phyloP scores from a whole-genome alignment of 129 eudicot genomes.

The Pittosporum tobira region DNA sequence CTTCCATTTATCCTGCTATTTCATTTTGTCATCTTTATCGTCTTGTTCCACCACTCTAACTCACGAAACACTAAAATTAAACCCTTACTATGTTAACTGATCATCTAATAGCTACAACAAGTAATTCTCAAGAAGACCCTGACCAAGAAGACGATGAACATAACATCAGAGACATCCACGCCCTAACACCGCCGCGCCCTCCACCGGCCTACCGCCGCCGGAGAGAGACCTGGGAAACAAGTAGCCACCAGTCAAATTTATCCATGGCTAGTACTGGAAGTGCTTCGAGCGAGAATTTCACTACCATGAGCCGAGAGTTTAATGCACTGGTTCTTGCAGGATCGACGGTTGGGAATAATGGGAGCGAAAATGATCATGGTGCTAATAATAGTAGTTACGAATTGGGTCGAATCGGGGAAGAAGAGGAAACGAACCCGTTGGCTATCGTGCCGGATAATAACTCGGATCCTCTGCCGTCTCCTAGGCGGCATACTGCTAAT shows the following conservation, averaged over 20 bases:
- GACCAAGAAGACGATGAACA: neutral
- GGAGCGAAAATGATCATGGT: constrained; percentile 24
- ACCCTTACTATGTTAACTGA: constrained; percentile 13
- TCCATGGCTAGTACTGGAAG: constrained; percentile 32
- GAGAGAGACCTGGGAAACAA: constrained; percentile 35
- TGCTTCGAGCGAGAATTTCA: constrained; percentile 45
- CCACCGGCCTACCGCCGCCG: constrained; percentile 25
- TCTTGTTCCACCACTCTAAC: neutral
- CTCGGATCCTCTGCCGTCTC: constrained; percentile 30
- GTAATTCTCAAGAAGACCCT: neutral
- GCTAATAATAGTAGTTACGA: constrained; percentile 4
- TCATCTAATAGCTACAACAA: constrained; percentile 13
- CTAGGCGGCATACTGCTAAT: constrained; percentile 10
- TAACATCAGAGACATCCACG: constrained; percentile 10
- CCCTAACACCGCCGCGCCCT: constrained; percentile 4
- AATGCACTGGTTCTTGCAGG: constrained; percentile 53
- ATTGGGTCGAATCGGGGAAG: constrained; percentile 42
- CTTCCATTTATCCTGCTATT: neutral
- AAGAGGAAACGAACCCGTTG: constrained; percentile 43
- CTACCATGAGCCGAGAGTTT: constrained; percentile 78
- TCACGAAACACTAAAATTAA: neutral
- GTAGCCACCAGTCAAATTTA: constrained; percentile 40
- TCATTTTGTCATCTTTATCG: too few species aligned
- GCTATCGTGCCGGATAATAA: constrained; percentile 47
- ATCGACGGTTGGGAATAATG: constrained; percentile 23